Base-by-base conservation (phyloP, 2,329 filamentous ascomycete species). In the Botrytis deweyae region DNA sequence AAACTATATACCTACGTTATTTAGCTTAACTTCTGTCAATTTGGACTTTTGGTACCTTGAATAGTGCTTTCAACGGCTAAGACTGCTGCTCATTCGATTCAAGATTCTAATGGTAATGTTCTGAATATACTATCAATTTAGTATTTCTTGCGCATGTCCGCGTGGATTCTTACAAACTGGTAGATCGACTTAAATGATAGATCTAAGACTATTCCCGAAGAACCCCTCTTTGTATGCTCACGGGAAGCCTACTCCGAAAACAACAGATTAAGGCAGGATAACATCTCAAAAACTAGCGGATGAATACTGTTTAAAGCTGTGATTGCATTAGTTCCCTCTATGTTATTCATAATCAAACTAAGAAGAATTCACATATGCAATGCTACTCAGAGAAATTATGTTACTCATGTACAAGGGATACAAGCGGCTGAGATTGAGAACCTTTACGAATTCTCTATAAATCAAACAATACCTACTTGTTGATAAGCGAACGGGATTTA, bases 91-190 rank as follows among this genome's bases (percentile, higher is more conserved):
- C 4, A 0, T 16, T n/a, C 1, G 14, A 6, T n/a, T 14, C 22
- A 52, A 14, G 10, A 16, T n/a, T n/a, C 4, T 1, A 14, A 52
- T 52, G 10, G 5, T 52, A 6, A 52, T 12, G 12, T 52, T n/a
- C 49, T n/a, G 49, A 52, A n/a, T 25, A 52, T 6, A 52, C 49
- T 7, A n/a, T n/a, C 5, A 52, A 7, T n/a, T 52, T 14, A 3
- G 14, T 3, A 16, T 7, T 14, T 16, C 5, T n/a, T n/a, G 5
- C 2, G 2, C 7, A n/a, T n/a, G 25, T 2, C 2, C 49, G 16
- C 10, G 2, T n/a, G 49, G 10, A 52, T 25, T 12, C 49, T 52
- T 52, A 52, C 12, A n/a, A 25, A n/a, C 25, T 52, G 4, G 49
- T n/a, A n/a, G 25, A 29, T 5, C 14, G 6, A 29, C 6, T 4